phyloP scores from a whole-genome alignment of 345 rosid genomes.

The Draba incana region DNA sequence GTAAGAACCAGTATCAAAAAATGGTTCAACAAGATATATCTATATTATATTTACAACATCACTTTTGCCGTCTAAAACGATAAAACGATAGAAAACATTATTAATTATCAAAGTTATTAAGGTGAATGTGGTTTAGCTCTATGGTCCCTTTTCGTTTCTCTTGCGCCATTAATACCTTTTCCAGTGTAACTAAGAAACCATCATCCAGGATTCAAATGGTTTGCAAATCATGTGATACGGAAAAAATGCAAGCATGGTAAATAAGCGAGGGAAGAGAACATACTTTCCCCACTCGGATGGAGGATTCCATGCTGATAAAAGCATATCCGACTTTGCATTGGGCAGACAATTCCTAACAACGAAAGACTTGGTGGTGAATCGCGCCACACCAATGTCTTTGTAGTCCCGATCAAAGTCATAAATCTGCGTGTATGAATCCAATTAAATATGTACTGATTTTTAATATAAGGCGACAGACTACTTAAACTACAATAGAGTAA shows the following conservation, averaged over 20 bases:
- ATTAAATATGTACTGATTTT: slow-evolving; percentile 11
- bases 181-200: slow-evolving; percentile 18
- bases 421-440: slow-evolving; percentile 52
- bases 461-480: slow-evolving; percentile 2
- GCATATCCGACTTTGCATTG: slow-evolving; percentile 86
- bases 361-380: slow-evolving; percentile 78
- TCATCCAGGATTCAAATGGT: slow-evolving; percentile 1
- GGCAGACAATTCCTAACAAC: slow-evolving; percentile 87
- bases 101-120: slow-evolving; percentile 6
- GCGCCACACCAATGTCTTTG: slow-evolving; percentile 93
- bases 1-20: slow-evolving; percentile 20
- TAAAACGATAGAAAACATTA: too few relatives aligned
- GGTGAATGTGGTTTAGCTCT: background rate
- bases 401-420: slow-evolving; percentile 98
- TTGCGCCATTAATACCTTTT: slow-evolving; percentile 25
- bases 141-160: background rate
- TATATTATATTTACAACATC: too few relatives aligned
- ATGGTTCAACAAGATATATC: background rate
- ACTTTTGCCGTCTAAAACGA: too few relatives aligned
- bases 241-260: background rate
- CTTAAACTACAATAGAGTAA: slow-evolving; percentile 9
- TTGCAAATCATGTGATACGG: slow-evolving; percentile 6
- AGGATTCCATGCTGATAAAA: slow-evolving; percentile 96
- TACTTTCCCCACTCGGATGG: slow-evolving; percentile 99
- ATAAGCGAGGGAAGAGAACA: slow-evolving; percentile 13